Percentiles rank a stretch among this genome's conserved stretches.
These are phyloP conservation scores for Claviceps sp. DNA, from an alignment of 2,329 filamentous ascomycete genomes.

Conservation along the genomic window DNA sequence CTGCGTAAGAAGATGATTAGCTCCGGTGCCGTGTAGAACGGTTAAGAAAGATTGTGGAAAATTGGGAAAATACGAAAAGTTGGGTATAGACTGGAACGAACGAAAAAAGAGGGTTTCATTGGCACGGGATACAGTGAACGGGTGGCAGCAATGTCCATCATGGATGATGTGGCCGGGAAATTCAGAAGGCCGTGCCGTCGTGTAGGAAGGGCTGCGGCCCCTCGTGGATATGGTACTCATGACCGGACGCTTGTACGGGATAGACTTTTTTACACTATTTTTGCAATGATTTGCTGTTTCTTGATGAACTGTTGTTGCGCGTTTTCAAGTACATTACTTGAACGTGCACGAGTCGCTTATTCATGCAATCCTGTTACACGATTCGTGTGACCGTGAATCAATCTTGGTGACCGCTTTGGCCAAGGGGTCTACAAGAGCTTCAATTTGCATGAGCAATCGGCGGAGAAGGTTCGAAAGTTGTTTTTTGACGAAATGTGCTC, in stretches of 20 bases:
- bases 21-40: constrained; percentile 68
- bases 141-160: constrained; percentile 9
- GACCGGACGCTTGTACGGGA: constrained; percentile 15
- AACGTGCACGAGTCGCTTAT: not conserved
- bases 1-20: constrained; percentile 98
- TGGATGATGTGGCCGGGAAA: constrained; percentile 5
- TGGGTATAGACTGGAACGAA: constrained; percentile 10
- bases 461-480: no score
- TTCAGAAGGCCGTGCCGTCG: constrained; percentile 13
- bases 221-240: constrained; percentile 14
- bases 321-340: not conserved
- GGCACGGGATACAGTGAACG: constrained; percentile 7
- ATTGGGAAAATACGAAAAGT: not conserved
- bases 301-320: not conserved
- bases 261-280: constrained; percentile 19
- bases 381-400: not conserved
- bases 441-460: no score
- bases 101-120: constrained; percentile 6
- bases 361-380: not conserved
- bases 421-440: no score
- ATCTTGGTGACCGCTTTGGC: no score
- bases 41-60: constrained; percentile 1
- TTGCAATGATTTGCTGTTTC: constrained; percentile 7
- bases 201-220: constrained; percentile 17
- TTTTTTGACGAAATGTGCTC: no score